These are phyloP conservation scores for Alternaria conjuncta DNA, from an alignment of 2,329 filamentous ascomycete genomes.

Conservation along the genomic window DNA sequence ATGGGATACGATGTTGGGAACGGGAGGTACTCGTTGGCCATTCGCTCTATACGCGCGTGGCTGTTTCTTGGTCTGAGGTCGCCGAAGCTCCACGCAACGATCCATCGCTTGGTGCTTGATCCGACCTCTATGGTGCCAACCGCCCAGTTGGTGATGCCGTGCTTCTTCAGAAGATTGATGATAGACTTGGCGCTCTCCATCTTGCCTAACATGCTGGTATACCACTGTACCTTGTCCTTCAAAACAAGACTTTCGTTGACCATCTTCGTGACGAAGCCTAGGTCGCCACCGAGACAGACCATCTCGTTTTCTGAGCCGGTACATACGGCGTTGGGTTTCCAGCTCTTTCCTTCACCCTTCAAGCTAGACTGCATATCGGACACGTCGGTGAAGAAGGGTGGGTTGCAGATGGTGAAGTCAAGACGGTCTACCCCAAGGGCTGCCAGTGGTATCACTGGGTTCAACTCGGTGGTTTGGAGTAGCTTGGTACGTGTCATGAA, in stretches of 20 bases:
- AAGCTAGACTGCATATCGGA: constrained; percentile 69
- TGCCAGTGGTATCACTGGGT: constrained; percentile 69
- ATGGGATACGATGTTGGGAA: constrained; percentile 61
- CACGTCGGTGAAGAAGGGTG: constrained; percentile 85
- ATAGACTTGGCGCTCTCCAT: constrained; percentile 70
- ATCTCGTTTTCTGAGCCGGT: constrained; percentile 85
- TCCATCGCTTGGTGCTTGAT: constrained; percentile 82
- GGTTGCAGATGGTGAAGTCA: constrained; percentile 92
- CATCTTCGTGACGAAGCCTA: constrained; percentile 74
- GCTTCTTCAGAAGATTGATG: constrained; percentile 62
- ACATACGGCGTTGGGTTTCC: constrained; percentile 72
- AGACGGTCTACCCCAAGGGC: constrained; percentile 61
- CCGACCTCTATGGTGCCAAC: constrained; percentile 79
- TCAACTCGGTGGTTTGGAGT: constrained; percentile 59
- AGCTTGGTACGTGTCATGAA: constrained; percentile 70
- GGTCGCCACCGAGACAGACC: constrained; percentile 80
- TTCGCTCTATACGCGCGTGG: constrained; percentile 41
- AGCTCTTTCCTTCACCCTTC: constrained; percentile 66
- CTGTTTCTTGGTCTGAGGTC: constrained; percentile 66
- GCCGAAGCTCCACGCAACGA: constrained; percentile 84
- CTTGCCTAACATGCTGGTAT: constrained; percentile 89
- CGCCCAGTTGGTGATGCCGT: constrained; percentile 76
- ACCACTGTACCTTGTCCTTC: constrained; percentile 76
- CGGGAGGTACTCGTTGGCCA: constrained; percentile 60
- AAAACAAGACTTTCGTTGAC: constrained; percentile 71